Base-by-base conservation (phyloP, 768 basidiomycete genomes). In the Lactarius hengduanensis region DNA sequence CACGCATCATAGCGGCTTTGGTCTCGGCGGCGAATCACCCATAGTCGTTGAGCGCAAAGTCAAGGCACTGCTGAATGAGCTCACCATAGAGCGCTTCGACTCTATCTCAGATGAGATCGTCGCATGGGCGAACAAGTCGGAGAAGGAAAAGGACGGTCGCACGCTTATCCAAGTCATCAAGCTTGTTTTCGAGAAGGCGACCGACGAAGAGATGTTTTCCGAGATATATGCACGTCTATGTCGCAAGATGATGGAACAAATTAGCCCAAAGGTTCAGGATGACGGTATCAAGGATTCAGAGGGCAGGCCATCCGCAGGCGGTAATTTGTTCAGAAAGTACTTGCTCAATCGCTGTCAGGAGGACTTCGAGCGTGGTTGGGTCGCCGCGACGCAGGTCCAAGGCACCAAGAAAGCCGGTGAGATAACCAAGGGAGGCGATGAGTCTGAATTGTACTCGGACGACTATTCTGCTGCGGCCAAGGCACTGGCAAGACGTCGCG, bases 191-290 rank as follows among this genome's bases (percentile, higher is more conserved):
- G 96, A 97, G 78, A 97, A 96, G 82, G 96, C 95, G 10, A 97
- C 93, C 6, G 95, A 97, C 76, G 96, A 97, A 76, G 93, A 93
- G 55, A 86, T 88, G 11, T 96, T 93, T 91, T 96, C 93, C 2
- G 90, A 93, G 80, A 97, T 98, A 94, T 98, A 99, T 76, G 96
- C 96, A 34, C 88, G 91, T 34, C 81, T 99, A 45, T 98, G 96
- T 75, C 82, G 93, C 70, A 92, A 94, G 83, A 91, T 97, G 86
- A 92, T 96, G 91, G 93, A 95, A 78, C 87, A 86, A 74, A 91
- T 98, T 75, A 92, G 89, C 65, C 81, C 88, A 36, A 87, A 90
- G 67, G 92, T 98, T 4, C 89, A 89, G 72, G 96, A 98, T 74
- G 92, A 94, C 66, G 87, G 89, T 13, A 91, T 96, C 79, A 86